Base-by-base conservation (phyloP, 1,284 basidiomycete genomes). In the Abortiporus biennis region DNA sequence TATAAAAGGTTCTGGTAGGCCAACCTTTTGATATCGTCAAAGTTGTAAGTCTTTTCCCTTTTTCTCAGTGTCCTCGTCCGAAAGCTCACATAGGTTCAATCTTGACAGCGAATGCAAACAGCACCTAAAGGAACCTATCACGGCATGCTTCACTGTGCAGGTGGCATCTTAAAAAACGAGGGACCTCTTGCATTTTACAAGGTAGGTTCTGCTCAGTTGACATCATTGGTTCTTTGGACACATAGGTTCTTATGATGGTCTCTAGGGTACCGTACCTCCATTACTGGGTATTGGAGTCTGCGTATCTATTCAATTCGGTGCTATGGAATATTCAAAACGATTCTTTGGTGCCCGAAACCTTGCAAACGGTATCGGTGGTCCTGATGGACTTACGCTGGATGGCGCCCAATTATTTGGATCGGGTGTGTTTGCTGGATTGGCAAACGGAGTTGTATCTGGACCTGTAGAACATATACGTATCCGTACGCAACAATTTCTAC, bases 401-500 rank as follows among this genome's bases (percentile, higher is more conserved):
- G 68, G 70, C 29, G 62, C 61, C 8, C 92, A 97, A 63, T 71
- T 95, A 15, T 80, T 92, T 52, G 55, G 72, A 1, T 76, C 92
- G 3, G 94, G 94, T 49, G 80, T 91, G 2, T 66, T 79, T 22
- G 94, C 93, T 19, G 94, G 95, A 25, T 63, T 97, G 17, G 86
- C 92, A 12, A 99, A 98, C 61, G 85, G 88, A 33, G 74, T 94
- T 43, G 90, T 97, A 15, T 94, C 93, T 0, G 92, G 92, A 1
- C 95, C 95, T 2, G 92, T 99, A 11, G 95, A 99, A 64, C 93
- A 98, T 59, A 92, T 98, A 55, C 88, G 95, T 71, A 98, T 98
- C 55, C 86, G 94, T 85, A 53, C 58, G 88, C n/a, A 32, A 11
- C 32, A 29, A 24, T 38, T 32, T 15, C 36, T 49, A 6, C 24